phyloP scores from a whole-genome alignment of 176 grass and related monocot genomes.

The Cenchrus fungigraminus region DNA sequence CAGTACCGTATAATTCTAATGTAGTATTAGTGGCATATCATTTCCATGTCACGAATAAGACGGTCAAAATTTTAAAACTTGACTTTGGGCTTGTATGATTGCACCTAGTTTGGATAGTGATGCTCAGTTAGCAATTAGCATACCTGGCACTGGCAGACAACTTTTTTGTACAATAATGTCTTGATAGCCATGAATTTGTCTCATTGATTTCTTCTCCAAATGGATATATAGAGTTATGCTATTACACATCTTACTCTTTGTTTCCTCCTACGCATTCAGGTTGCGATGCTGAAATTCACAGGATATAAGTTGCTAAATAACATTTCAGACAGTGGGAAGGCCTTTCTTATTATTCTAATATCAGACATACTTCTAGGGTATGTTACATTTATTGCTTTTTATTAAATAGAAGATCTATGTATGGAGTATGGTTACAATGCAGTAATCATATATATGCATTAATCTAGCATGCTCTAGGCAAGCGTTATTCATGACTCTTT shows the following conservation, averaged over 20 bases:
- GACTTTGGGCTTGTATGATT: neutral
- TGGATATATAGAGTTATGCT: slow-evolving; percentile 22
- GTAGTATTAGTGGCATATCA: slow-evolving; percentile 1
- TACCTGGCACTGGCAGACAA: neutral
- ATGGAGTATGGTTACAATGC: neutral
- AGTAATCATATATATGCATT: neutral
- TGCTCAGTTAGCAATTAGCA: slow-evolving; percentile 14
- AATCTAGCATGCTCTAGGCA: slow-evolving; percentile 15
- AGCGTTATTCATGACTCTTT: slow-evolving; percentile 10
- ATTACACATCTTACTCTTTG: slow-evolving; percentile 36
- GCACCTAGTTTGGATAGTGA: neutral
- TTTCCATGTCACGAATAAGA: neutral
- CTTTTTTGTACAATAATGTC: slow-evolving; percentile 3
- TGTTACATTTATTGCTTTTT: slow-evolving; percentile 41
- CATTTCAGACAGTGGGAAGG: slow-evolving; percentile 84
- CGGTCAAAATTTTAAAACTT: neutral
- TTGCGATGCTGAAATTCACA: slow-evolving; percentile 98
- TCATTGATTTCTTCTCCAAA: slow-evolving; percentile 1
- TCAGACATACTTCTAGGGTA: slow-evolving; percentile 95
- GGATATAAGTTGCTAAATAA: slow-evolving; percentile 96
- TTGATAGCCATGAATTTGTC: slow-evolving; percentile 3
- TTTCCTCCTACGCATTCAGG: slow-evolving; percentile 48
- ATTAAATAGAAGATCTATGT: slow-evolving; percentile 2
- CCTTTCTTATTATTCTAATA: slow-evolving; percentile 90
- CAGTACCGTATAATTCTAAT: slow-evolving; percentile 13